Percentiles rank a stretch among this genome's conserved stretches.
Conservation (phyloP, 1,284 basidiomycete species). For the Ganoderma resinaceum region DNA sequence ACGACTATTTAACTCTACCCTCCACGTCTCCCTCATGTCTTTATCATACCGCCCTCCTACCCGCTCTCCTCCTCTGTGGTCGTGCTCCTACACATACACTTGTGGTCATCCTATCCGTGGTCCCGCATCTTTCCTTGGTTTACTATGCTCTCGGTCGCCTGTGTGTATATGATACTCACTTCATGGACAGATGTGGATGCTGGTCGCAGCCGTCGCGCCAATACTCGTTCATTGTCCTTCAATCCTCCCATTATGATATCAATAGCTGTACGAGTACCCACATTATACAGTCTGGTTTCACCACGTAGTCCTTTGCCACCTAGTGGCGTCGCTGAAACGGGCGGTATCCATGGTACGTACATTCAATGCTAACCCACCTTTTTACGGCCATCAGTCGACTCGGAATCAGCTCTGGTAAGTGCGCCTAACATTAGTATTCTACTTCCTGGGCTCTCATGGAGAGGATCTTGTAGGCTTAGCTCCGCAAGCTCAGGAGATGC, state of each 20-base stretch:
- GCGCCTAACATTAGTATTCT: no score
- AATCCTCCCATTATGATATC: not conserved
- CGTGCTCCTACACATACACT: not conserved
- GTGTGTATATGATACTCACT: not conserved
- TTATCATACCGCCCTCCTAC: not conserved
- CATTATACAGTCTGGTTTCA: constrained; percentile 4
- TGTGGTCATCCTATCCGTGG: not conserved
- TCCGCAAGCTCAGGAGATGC: no score
- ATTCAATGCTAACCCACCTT: no score
- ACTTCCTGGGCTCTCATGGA: no score
- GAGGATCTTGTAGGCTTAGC: no score
- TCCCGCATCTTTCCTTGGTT: not conserved
- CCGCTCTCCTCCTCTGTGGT: not conserved
- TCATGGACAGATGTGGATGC: constrained; percentile 5
- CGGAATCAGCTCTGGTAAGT: no score
- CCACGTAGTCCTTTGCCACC: not conserved
- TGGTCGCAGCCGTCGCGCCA: not conserved
- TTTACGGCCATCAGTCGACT: no score
- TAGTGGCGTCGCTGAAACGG: not conserved
- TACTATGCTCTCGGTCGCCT: constrained; percentile 1
- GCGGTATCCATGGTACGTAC: no score
- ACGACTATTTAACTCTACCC: constrained; percentile 3
- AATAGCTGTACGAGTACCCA: constrained; percentile 4
- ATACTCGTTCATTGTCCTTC: not conserved
- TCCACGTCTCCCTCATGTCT: not conserved